Conservation (phyloP, 371 early-diverging fungal species). For the Syncephalastrum monosporum region DNA sequence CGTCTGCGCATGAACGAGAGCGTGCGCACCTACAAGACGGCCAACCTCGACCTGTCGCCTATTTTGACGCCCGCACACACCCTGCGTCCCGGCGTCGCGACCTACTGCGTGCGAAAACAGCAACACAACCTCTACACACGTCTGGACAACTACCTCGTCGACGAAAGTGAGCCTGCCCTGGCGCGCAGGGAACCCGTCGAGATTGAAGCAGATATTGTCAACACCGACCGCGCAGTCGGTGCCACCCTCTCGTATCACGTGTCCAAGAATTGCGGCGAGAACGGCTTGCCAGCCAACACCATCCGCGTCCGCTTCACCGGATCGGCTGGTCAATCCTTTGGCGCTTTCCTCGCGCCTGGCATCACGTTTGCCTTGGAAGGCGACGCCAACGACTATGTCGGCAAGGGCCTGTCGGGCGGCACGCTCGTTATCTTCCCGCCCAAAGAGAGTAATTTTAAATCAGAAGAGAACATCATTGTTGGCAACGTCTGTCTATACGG, state of each 20-base stretch:
- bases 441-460: slow-evolving; percentile 70
- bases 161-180: slow-evolving; percentile 75
- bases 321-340: slow-evolving; percentile 97
- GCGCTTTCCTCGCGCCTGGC: slow-evolving; percentile 93
- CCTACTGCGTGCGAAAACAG: slow-evolving; percentile 77
- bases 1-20: slow-evolving; percentile 72
- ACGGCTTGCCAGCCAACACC: slow-evolving; percentile 83
- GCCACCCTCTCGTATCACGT: slow-evolving; percentile 89
- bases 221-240: slow-evolving; percentile 95
- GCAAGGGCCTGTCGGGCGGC: slow-evolving; percentile 97
- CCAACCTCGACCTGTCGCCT: slow-evolving; percentile 80
- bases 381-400: slow-evolving; percentile 97
- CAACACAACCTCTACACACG: slow-evolving; percentile 85
- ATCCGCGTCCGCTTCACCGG: slow-evolving; percentile 85
- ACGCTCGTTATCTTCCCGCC: slow-evolving; percentile 87
- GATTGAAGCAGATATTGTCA: slow-evolving; percentile 73
- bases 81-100: slow-evolving; percentile 86
- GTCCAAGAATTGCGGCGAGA: slow-evolving; percentile 77
- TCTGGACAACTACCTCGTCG: slow-evolving; percentile 60
- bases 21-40: slow-evolving; percentile 80
- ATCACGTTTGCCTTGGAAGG: slow-evolving; percentile 92
- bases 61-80: slow-evolving; percentile 87
- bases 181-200: slow-evolving; percentile 56
- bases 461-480: slow-evolving; percentile 88
- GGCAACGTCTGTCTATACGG: slow-evolving; percentile 98